Base-by-base conservation (phyloP, 441 rosid genomes). In the Flueggea neowawraea region DNA sequence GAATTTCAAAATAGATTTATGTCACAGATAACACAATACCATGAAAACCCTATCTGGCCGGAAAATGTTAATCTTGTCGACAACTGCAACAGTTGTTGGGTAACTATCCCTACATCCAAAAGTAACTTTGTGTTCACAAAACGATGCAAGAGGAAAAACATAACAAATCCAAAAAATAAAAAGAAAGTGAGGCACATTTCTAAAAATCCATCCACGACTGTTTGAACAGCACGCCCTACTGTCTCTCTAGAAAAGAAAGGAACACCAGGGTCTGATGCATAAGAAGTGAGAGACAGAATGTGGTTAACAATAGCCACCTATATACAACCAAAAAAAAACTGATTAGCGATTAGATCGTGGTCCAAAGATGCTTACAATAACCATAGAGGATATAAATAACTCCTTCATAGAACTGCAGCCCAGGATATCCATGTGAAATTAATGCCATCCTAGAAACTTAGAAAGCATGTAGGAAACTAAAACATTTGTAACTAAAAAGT, bases 41-140 rank as follows among this genome's bases (percentile, higher is more conserved):
- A 87, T 92, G 81, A 92, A 95, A 70, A 84, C 97, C 77, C 98
- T 90, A 77, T 95, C 98, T 3, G 95, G 85, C 63, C 97, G 98
- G 71, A 95, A 92, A 71, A 95, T 81, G 65, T 92, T 92, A 45
- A 95, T 86, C 80, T 79, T 88, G 74, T 95, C 98, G 52, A 85
- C 54, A 65, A 95, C 83, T 52, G 80, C 87, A 65, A 57, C 73
- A 74, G 69, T 77, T 69, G 73, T 50, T 61, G 78, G n/a, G 64
- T 61, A 65, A 69, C 74, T 81, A 53, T 76, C 82, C 79, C 99
- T 95, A 68, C 81, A 80, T 57, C 75, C 63, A 76, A 56, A 69
- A n/a, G n/a, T n/a, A n/a, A 67, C 17, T 67, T 59, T 15, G 61
- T 61, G 16, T 47, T 59, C 44, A 61, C 49, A 48, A 58, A 28